Percentiles rank a stretch among this genome's conserved stretches.
Conservation (phyloP, 2,329 filamentous ascomycete genomes). For the Volutella citrinella region DNA sequence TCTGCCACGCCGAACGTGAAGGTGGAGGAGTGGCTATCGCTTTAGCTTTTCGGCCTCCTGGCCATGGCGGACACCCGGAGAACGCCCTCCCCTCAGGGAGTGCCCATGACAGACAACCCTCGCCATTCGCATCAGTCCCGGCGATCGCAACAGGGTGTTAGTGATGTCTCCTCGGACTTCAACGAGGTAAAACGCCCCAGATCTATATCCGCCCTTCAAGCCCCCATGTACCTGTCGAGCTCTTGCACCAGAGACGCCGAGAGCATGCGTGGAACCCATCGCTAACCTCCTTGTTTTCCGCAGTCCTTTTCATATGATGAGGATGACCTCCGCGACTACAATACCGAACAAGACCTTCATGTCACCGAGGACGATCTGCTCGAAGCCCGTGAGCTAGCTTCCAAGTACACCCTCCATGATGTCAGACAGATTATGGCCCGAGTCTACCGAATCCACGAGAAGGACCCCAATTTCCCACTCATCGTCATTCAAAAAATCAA, state of each 20-base stretch:
- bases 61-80: conserved; percentile 33
- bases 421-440: conserved; percentile 40
- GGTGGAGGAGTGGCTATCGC: conserved; percentile 15
- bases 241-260: background rate
- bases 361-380: conserved; percentile 45
- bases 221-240: background rate
- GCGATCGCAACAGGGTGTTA: conserved; percentile 7
- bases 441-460: conserved; percentile 39
- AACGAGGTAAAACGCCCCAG: conserved; percentile 21
- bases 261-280: conserved; percentile 2
- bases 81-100: conserved; percentile 16
- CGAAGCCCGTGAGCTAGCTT: conserved; percentile 43
- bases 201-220: background rate
- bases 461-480: conserved; percentile 42
- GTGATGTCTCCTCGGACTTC: conserved; percentile 22
- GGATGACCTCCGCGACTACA: conserved; percentile 32
- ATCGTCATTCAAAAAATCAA: conserved; percentile 38
- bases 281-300: conserved; percentile 1
- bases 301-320: conserved; percentile 38
- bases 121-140: conserved; percentile 17
- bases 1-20: conserved; percentile 6
- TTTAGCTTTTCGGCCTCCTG: conserved; percentile 20
- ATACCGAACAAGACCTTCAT: conserved; percentile 38
- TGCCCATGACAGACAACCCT: conserved; percentile 16
- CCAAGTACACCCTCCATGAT: conserved; percentile 40